Conservation (phyloP, 495 filamentous ascomycete genomes). For the Penicillium samsonianum region DNA sequence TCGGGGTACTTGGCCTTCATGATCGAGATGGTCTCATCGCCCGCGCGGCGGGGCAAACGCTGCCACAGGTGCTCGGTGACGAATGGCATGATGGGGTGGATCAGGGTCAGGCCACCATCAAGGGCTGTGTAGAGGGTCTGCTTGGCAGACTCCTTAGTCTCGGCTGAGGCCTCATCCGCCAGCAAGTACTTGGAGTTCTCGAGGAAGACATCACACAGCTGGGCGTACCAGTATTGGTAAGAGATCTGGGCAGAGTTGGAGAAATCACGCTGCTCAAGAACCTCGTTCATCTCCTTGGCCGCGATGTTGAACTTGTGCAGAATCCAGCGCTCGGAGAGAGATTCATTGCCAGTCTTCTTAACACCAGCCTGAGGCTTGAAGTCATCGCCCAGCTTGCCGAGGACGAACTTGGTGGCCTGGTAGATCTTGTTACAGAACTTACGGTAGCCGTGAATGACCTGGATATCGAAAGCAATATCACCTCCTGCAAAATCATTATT, state of each 20-base stretch:
- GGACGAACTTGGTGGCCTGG: conserved; percentile 83
- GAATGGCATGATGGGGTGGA: conserved; percentile 82
- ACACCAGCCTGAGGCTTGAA: conserved; percentile 63
- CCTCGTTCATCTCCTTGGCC: conserved; percentile 71
- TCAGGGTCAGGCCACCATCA: conserved; percentile 64
- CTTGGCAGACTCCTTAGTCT: conserved; percentile 59
- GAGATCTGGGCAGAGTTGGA: conserved; percentile 58
- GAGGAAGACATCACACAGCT: conserved; percentile 68
- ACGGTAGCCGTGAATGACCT: conserved; percentile 80
- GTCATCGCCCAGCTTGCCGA: conserved; percentile 71
- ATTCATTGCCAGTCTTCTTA: conserved; percentile 63
- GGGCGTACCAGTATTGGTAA: conserved; percentile 70
- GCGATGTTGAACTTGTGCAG: conserved; percentile 75
- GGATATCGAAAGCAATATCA: conserved; percentile 82
- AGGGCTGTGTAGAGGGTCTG: conserved; percentile 69
- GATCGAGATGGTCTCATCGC: conserved; percentile 65
- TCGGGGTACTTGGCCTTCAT: conserved; percentile 67
- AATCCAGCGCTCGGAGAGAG: conserved; percentile 82
- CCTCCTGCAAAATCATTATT: conserved; percentile 47
- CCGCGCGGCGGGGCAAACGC: conserved; percentile 64
- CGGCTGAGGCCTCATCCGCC: conserved; percentile 56
- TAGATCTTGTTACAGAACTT: conserved; percentile 93
- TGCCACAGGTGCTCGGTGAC: conserved; percentile 80
- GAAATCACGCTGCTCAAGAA: conserved; percentile 72
- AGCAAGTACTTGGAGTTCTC: conserved; percentile 81